A percentile compares a stretch with the other conserved stretches of the same genome.
These are phyloP conservation scores for Malassezia psittaci DNA, from an alignment of 1,284 basidiomycete genomes.

Conservation along the genomic window DNA sequence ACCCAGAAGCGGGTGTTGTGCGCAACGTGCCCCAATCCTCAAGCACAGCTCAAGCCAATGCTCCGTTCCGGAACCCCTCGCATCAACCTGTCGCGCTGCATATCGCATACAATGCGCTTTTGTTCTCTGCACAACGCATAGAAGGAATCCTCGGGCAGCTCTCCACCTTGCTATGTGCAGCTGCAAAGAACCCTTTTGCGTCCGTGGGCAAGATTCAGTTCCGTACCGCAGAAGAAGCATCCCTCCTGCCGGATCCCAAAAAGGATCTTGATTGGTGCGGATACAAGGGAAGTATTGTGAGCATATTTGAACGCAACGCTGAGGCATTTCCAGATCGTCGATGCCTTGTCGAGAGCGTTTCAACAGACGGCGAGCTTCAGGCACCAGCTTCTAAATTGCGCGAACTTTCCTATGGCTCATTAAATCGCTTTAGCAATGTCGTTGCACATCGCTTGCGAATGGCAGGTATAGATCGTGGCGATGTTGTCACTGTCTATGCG, in stretches of 20 bases:
- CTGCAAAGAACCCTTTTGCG: constrained; percentile 54
- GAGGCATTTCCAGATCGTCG: constrained; percentile 34
- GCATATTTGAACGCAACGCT: constrained; percentile 50
- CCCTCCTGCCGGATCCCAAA: constrained; percentile 71
- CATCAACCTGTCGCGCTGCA: constrained; percentile 60
- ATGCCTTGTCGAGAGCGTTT: constrained; percentile 54
- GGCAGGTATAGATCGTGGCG: constrained; percentile 76
- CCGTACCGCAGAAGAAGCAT: constrained; percentile 57
- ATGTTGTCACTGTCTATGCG: constrained; percentile 98
- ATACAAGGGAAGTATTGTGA: constrained; percentile 89
- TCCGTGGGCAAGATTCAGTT: constrained; percentile 38
- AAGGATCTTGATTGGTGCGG: constrained; percentile 92
- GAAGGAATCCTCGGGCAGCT: constrained; percentile 75
- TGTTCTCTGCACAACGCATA: constrained; percentile 75
- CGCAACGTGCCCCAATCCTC: constrained; percentile 9
- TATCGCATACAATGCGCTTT: constrained; percentile 82
- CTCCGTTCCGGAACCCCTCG: constrained; percentile 51
- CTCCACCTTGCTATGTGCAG: constrained; percentile 62
- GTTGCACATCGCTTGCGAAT: constrained; percentile 81
- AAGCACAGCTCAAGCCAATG: not conserved
- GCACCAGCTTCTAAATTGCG: constrained; percentile 53
- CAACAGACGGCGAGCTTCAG: constrained; percentile 66
- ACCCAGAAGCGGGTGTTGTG: constrained; percentile 17
- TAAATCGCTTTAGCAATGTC: constrained; percentile 76
- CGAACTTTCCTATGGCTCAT: constrained; percentile 68